Conservation (phyloP, 352 stramenopile genomes). For the Paralagenidium karlingii region DNA sequence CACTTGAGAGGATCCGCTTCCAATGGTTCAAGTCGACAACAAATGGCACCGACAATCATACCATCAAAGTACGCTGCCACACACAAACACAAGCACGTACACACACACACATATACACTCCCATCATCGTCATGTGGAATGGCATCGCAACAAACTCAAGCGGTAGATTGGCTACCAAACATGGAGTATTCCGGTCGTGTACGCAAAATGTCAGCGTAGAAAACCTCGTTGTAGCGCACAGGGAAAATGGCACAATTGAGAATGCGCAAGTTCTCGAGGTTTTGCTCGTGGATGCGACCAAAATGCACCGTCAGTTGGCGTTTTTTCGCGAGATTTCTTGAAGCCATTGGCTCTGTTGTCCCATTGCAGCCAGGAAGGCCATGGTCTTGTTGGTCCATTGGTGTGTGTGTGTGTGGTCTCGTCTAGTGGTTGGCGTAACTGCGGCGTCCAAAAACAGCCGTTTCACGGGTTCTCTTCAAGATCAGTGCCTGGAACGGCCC, state of each 20-base stretch:
- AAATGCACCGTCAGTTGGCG: slow-evolving; percentile 23
- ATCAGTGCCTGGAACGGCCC: no score
- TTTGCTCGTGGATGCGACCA: slow-evolving; percentile 34
- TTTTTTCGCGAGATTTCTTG: no score
- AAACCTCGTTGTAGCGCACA: slow-evolving; percentile 86
- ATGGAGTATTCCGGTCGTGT: slow-evolving; percentile 33
- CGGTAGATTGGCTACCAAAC: slow-evolving; percentile 14
- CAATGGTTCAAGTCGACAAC: slow-evolving; percentile 64
- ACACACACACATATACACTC: not conserved
- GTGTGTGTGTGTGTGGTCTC: no score
- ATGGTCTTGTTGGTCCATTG: no score
- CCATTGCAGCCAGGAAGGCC: no score
- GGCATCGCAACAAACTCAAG: no score
- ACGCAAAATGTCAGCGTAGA: slow-evolving; percentile 86
- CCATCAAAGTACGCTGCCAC: slow-evolving; percentile 57
- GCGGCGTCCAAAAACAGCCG: no score
- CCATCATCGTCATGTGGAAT: not conserved
- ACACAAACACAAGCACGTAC: not conserved
- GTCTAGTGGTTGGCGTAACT: no score
- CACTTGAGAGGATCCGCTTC: slow-evolving; percentile 8
- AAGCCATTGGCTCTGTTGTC: no score
- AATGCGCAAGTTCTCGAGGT: slow-evolving; percentile 67
- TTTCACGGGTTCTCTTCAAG: no score
- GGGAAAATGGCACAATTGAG: slow-evolving; percentile 88
- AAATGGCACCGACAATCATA: slow-evolving; percentile 82